A percentile compares a stretch with the other conserved stretches of the same genome.
These are phyloP conservation scores for Coniella vitis DNA, from an alignment of 2,329 filamentous ascomycete species.

Conservation along the genomic window DNA sequence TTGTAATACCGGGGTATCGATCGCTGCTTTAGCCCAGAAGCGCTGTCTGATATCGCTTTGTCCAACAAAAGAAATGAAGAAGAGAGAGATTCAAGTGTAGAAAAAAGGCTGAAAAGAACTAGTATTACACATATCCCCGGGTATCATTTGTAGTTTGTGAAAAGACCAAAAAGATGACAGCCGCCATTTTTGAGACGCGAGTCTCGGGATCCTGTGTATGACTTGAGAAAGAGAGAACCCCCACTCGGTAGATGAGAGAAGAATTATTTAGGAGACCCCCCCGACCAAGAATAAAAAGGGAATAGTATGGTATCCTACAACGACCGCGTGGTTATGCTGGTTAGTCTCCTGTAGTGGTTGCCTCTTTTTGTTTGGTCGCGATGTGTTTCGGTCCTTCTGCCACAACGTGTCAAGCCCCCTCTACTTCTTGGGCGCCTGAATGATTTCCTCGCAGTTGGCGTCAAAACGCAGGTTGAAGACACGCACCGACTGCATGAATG, in stretches of 20 bases:
- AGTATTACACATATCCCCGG: slow-evolving; percentile 6
- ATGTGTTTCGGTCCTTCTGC: neutral
- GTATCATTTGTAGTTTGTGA: slow-evolving; percentile 12
- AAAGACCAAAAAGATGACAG: slow-evolving; percentile 16
- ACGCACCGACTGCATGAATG: slow-evolving; percentile 81
- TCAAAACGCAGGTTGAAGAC: slow-evolving; percentile 93
- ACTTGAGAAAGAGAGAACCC: neutral
- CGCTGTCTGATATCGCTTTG: too few species aligned
- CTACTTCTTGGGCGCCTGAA: slow-evolving; percentile 55
- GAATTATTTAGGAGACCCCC: too few species aligned
- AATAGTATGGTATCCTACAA: slow-evolving; percentile 11
- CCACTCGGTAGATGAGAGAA: too few species aligned
- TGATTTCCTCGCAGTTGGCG: slow-evolving; percentile 88
- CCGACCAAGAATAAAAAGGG: slow-evolving; percentile 8
- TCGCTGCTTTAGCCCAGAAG: too few species aligned
- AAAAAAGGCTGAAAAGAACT: neutral
- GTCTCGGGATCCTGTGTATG: slow-evolving; percentile 12
- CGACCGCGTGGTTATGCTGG: neutral
- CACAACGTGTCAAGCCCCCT: slow-evolving; percentile 2
- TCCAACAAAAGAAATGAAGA: neutral
- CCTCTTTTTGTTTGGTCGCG: neutral
- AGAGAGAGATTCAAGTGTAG: too few species aligned
- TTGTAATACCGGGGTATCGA: too few species aligned
- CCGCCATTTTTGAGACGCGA: slow-evolving; percentile 11
- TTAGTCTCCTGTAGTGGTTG: neutral